A percentile compares a stretch with the other conserved stretches of the same genome.
These are phyloP conservation scores for Pseudocercospora macadamiae DNA, from an alignment of 2,329 filamentous ascomycete genomes.

Conservation along the genomic window DNA sequence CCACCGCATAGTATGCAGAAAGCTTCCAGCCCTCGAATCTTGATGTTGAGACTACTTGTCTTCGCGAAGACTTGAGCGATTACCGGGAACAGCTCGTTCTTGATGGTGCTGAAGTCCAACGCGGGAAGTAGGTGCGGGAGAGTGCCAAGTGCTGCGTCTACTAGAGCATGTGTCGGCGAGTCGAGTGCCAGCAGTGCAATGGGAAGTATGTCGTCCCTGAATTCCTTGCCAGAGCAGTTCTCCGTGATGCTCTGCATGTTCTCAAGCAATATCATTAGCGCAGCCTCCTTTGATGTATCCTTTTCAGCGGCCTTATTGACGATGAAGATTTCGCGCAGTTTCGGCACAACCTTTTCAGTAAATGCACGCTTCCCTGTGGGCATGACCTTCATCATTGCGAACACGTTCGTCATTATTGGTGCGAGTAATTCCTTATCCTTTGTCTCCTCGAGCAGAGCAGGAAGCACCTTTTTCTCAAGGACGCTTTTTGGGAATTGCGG, in stretches of 20 bases:
- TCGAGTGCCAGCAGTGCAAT: conserved; percentile 83
- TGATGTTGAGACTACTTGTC: conserved; percentile 92
- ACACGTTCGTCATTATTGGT: conserved; percentile 85
- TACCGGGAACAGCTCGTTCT: conserved; percentile 93
- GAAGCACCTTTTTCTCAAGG: conserved; percentile 90
- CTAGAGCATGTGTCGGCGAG: conserved; percentile 83
- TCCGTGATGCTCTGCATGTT: conserved; percentile 74
- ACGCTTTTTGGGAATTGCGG: conserved; percentile 92
- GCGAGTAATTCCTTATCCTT: conserved; percentile 89
- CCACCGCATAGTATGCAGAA: conserved; percentile 90
- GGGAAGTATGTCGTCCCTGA: conserved; percentile 92
- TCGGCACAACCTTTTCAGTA: conserved; percentile 82
- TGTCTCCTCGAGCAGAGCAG: conserved; percentile 85
- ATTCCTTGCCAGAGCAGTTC: conserved; percentile 87
- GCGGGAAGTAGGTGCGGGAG: conserved; percentile 80
- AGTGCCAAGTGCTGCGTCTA: conserved; percentile 80
- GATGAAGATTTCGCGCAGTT: conserved; percentile 80
- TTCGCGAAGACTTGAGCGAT: conserved; percentile 89
- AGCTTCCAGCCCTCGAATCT: conserved; percentile 86
- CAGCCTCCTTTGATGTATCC: conserved; percentile 82
- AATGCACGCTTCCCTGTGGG: conserved; percentile 79
- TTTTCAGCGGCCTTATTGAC: conserved; percentile 65
- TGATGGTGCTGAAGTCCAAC: conserved; percentile 94
- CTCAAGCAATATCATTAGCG: conserved; percentile 87
- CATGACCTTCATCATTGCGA: conserved; percentile 81